Evolutionary conservation across 768 basidiomycete genomes (phyloP).

Genomic region (Tricholomella constricta): DNA sequence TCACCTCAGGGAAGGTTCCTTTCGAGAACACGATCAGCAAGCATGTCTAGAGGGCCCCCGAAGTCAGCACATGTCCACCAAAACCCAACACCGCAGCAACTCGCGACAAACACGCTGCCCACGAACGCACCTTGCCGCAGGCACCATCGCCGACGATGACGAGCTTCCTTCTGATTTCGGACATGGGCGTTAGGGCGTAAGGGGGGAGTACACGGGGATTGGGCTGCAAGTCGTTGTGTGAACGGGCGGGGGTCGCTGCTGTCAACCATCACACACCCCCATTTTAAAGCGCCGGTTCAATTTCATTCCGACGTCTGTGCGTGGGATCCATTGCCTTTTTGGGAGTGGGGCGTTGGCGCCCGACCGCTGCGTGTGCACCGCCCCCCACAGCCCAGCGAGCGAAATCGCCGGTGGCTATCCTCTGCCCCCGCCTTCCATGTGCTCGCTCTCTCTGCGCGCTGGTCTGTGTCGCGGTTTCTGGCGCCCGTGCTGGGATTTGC

Average conservation of each 20-base stretch:
- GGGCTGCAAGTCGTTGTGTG: conserved; percentile 7
- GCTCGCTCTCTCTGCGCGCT: not conserved
- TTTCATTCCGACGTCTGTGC: conserved; percentile 22
- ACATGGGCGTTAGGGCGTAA: conserved; percentile 50
- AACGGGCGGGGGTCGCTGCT: conserved; percentile 15
- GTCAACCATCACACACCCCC: conserved; percentile 18
- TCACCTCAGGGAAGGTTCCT: conserved; percentile 93
- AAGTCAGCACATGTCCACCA: conserved; percentile 6
- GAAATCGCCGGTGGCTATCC: not conserved
- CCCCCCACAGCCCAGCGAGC: not conserved
- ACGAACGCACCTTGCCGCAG: conserved; percentile 77
- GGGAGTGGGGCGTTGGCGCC: not conserved
- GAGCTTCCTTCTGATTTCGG: conserved; percentile 97
- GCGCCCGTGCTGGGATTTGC: no score
- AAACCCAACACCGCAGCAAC: not conserved
- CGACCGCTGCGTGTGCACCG: not conserved
- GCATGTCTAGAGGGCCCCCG: conserved; percentile 62
- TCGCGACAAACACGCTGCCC: not conserved
- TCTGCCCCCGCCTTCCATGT: not conserved
- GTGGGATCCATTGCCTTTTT: conserved; percentile 15
- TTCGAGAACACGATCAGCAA: conserved; percentile 96
- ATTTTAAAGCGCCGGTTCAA: conserved; percentile 29
- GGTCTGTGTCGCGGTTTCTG: no score
- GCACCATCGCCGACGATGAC: conserved; percentile 99
- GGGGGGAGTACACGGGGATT: not conserved